These are phyloP conservation scores for Austroboletus rostrupii DNA, from an alignment of 1,284 basidiomycete genomes.

Conservation along the genomic window DNA sequence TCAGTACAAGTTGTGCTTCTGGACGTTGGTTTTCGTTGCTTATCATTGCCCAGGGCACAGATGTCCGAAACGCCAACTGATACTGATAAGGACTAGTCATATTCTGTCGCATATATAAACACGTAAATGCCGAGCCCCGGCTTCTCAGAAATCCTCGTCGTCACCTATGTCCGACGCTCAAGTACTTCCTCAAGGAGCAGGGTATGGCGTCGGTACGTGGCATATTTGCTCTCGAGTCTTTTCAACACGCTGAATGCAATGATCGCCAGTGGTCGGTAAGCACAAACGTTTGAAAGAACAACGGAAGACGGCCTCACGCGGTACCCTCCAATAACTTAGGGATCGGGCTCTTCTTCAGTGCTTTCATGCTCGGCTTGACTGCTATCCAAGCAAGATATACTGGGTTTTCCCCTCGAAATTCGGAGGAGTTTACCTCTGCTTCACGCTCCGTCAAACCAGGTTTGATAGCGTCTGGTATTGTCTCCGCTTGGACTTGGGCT, in stretches of 20 bases:
- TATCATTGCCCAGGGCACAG: conserved; percentile 13
- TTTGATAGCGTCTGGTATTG: conserved; percentile 86
- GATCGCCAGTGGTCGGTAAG: conserved; percentile 45
- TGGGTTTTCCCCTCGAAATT: conserved; percentile 63
- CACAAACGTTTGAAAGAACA: not conserved
- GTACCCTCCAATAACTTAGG: conserved; percentile 36
- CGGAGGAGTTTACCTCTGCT: conserved; percentile 82
- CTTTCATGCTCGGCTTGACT: conserved; percentile 70
- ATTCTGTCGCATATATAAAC: conserved; percentile 10
- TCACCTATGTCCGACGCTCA: conserved; percentile 20
- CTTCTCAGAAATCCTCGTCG: not conserved
- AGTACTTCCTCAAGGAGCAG: conserved; percentile 63
- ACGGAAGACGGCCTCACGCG: not conserved
- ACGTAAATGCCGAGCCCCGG: not conserved
- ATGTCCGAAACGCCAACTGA: not conserved
- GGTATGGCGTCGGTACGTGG: conserved; percentile 77
- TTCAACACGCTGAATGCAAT: not conserved
- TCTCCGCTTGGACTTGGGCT: conserved; percentile 84
- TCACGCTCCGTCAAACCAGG: conserved; percentile 83
- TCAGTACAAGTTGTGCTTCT: not conserved
- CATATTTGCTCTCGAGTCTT: not conserved
- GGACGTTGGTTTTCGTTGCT: conserved; percentile 4
- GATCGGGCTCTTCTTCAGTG: conserved; percentile 81
- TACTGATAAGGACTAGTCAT: conserved; percentile 16
- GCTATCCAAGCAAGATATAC: conserved; percentile 72